Conservation (phyloP, 164 flowering plant species). For the Buxus sempervirens region DNA sequence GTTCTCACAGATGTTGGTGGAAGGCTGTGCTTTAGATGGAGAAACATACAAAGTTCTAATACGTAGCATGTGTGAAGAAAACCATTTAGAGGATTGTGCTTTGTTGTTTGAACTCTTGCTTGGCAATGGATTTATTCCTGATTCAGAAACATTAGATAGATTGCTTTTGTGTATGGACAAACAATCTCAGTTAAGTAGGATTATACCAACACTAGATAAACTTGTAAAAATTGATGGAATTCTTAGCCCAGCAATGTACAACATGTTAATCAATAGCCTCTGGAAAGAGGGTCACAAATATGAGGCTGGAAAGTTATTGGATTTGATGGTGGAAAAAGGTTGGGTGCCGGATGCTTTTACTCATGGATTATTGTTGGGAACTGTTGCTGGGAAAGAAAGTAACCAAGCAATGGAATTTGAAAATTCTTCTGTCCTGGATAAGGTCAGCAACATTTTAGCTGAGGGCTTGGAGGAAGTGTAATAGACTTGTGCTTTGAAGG, state of each 20-base stretch:
- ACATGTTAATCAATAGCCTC: conserved; percentile 45
- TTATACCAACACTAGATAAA: conserved; percentile 29
- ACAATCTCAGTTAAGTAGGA: conserved; percentile 38
- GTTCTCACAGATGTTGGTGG: conserved; percentile 51
- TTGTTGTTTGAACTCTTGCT: conserved; percentile 48
- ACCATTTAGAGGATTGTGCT: conserved; percentile 30
- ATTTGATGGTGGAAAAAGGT: conserved; percentile 68
- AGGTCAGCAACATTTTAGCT: conserved; percentile 50
- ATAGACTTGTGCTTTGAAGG: conserved; percentile 1
- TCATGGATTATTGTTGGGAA: conserved; percentile 52
- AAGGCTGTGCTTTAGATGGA: conserved; percentile 40
- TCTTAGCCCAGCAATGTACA: conserved; percentile 34
- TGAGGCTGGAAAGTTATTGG: conserved; percentile 47
- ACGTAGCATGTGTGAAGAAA: conserved; percentile 28
- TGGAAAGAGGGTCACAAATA: conserved; percentile 55
- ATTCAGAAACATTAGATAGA: conserved; percentile 31
- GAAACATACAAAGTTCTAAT: conserved; percentile 45
- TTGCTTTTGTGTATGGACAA: conserved; percentile 36
- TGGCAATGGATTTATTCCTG: conserved; percentile 41
- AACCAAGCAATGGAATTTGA: conserved; percentile 5
- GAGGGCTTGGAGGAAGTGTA: conserved; percentile 41
- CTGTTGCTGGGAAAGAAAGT: conserved; percentile 20
- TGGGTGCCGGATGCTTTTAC: conserved; percentile 68
- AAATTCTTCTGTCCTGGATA: conserved; percentile 29
- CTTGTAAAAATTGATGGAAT: conserved; percentile 27